A percentile compares a stretch with the other conserved stretches of the same genome.
phyloP scores from a whole-genome alignment of 2,329 filamentous ascomycete genomes.

The Sclerotinia subarctica region DNA sequence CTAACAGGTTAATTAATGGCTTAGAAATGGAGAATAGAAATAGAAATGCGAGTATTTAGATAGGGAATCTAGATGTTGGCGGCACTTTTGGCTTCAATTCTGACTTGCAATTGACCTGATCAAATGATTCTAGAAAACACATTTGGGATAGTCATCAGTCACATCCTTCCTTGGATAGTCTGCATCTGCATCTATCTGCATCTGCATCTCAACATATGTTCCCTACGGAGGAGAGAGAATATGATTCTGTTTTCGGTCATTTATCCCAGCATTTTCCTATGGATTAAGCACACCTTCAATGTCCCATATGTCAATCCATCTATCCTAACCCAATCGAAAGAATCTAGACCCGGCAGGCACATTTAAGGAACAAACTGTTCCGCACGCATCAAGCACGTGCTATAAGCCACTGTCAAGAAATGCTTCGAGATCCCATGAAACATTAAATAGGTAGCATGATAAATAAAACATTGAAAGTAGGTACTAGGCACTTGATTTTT shows the following conservation, averaged over 20 bases:
- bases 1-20: too few relatives aligned
- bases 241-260: conserved; percentile 1
- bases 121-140: background rate
- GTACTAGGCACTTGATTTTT: too few relatives aligned
- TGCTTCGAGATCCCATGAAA: background rate
- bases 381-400: conserved; percentile 9
- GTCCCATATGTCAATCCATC: background rate
- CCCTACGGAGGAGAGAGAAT: background rate
- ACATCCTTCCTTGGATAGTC: background rate
- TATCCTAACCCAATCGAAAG: background rate
- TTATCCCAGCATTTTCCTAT: background rate
- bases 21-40: background rate
- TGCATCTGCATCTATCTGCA: too few relatives aligned
- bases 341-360: background rate
- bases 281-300: background rate
- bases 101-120: background rate
- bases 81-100: background rate
- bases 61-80: background rate
- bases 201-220: background rate
- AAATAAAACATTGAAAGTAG: too few relatives aligned
- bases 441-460: too few relatives aligned
- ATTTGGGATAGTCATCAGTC: background rate
- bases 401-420: background rate
- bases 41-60: too few relatives aligned
- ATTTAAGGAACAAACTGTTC: background rate